Evolutionary conservation across 305 asterid species (phyloP), one percentile per base, ranked within the genome.

Genomic region (Fraxinus sp.): DNA sequence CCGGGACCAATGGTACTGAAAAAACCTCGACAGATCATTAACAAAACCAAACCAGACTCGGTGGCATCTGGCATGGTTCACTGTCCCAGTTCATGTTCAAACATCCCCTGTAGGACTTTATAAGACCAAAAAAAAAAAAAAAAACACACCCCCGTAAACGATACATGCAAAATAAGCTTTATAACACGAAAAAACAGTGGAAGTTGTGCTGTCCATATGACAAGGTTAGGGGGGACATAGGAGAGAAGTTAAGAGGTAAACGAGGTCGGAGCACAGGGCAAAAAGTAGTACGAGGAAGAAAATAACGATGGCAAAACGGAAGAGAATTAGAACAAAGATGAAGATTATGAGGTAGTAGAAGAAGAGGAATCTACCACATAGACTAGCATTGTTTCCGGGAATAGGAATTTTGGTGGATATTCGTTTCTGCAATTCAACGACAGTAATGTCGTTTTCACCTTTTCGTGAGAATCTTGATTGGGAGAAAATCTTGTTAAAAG

Each of bases 261-360:
- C 71, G 80, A 87, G 84, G 71, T 86, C 85, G 80, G 78, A 9
- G 80, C 83, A 84, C 52, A 84, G 87, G 26, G 71, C 0, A 77
- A 52, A 84, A 30, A 88, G 81, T 6, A 85, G 84, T 37, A 83
- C 20, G 13, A 83, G 87, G 83, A 82, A 82, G 76, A 87, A 62
- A 41, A 87, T 32, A 0, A 81, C 10, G 5, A 87, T 59, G 74
- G 41, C 82, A 13, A 85, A 77, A 7, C 82, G 87, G 74, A 81
- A 83, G 83, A 85, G 82, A 18, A 87, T 33, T 41, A 83, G 57
- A 16, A 83, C 1, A 30, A 83, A 18, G 28, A 86, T 1, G 49
- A 86, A 81, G 28, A 81, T 14, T 11, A 72, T 6, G 26, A 80
- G 83, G 49, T 11, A 33, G 82, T 52, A 71, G 57, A 79, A 79